These are phyloP conservation scores for Kitagawia praeruptora DNA, from an alignment of 129 eudicot genomes.

Conservation along the genomic window DNA sequence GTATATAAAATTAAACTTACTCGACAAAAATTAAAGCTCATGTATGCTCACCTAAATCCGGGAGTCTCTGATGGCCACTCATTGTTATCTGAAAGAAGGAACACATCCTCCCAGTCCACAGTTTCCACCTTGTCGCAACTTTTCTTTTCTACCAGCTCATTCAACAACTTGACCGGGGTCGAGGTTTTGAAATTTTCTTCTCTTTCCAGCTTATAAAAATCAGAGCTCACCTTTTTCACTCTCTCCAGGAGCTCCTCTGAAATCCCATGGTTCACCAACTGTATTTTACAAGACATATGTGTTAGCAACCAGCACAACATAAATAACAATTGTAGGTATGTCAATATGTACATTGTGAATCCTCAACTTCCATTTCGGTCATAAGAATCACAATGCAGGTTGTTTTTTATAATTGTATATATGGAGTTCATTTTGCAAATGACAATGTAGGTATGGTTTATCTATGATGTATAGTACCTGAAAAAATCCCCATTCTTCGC, in stretches of 20 bases:
- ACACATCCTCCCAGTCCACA: slow-evolving; percentile 21
- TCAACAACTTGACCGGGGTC: slow-evolving; percentile 41
- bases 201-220: slow-evolving; percentile 65
- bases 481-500: slow-evolving; percentile 83
- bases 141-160: slow-evolving; percentile 48
- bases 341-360: no score
- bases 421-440: neutral
- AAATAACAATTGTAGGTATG: neutral
- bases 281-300: neutral
- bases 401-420: neutral
- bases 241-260: slow-evolving; percentile 56
- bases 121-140: slow-evolving; percentile 40
- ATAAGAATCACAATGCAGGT: neutral
- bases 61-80: slow-evolving; percentile 65
- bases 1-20: no score
- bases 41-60: slow-evolving; percentile 56
- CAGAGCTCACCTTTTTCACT: slow-evolving; percentile 59
- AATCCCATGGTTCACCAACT: slow-evolving; percentile 69
- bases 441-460: neutral
- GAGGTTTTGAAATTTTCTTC: slow-evolving; percentile 54
- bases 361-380: neutral
- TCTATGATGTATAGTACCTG: slow-evolving; percentile 31
- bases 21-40: no score
- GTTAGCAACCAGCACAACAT: slow-evolving; percentile 1
- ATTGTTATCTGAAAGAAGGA: slow-evolving; percentile 56